Evolutionary conservation across 176 grass and related monocot species (phyloP), one percentile per base, ranked within the genome.

Genomic region (Triticum turgidum): DNA sequence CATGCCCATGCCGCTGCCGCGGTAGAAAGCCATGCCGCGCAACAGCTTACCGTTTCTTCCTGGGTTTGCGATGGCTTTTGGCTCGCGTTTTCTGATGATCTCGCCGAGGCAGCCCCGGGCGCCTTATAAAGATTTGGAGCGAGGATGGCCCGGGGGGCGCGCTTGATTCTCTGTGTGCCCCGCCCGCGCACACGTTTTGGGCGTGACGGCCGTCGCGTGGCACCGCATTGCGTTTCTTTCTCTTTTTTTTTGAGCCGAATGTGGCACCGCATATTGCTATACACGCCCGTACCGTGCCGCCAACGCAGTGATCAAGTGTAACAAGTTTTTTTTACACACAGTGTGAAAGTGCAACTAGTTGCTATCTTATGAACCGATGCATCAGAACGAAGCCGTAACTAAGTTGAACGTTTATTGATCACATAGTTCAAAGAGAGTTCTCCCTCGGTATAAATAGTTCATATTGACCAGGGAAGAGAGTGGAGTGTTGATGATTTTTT

Each of bases 101-200:
- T 68, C 52, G 78, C 73, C 82, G 39, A 25, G 14, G 18, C 33
- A 77, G 38, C 37, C 7, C 18, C 29, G 76, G 67, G 7, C 27
- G 47, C 27, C 81, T 84, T 88, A 81, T 91, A 83, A 85, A 88
- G 69, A 32, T 52, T 81, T 38, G 82, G 76, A 68, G 29, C 11
- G 17, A 69, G 74, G 39, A 38, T 38, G 61, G 33, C 20, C 52
- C 11, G 32, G 22, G 22, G 21, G 14, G 63, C 7, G 11, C 59
- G 34, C 12, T n/a, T 44, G 25, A 61, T 38, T 25, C 61, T 21
- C 56, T 69, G 61, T 22, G 80, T 32, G 35, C 52, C 14, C 10
- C 12, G 32, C 24, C 42, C 67, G 59, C 14, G 47, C 69, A 27
- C 89, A 91, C 76, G 76, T 87, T 91, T 87, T 80, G 80, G 68